Evolutionary conservation across 371 early-diverging fungal species (phyloP), one percentile per base, ranked within the genome.

Genomic region (Phascolomyces articulosus): DNA sequence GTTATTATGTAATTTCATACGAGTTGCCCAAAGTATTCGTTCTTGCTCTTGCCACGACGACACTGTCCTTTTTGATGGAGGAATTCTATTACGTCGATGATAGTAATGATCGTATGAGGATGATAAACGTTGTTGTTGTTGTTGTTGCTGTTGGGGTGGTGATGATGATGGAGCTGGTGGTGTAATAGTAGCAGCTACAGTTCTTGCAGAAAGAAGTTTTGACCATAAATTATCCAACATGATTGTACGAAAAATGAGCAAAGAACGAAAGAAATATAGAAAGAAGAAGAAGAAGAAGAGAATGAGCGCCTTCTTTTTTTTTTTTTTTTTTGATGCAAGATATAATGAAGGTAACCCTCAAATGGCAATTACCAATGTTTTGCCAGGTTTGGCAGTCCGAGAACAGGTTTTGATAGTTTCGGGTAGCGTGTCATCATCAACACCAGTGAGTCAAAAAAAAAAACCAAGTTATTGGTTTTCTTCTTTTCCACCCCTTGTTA

Each of bases 141-240:
- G 59, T 6, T 18, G 60, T 0, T 0, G 41, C 7, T 47, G 60
- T n/a, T 47, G 60, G 2, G 24, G 58, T 18, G 3, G 16, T 7
- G 27, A 47, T 13, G 40, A 29, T 21, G 59, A 18, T 18, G 58
- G 7, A 2, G 24, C 7, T 47, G 60, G 40, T 47, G 60, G 10
- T 59, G 60, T 23, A n/a, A 51, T 57, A 29, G 57, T 40, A 24
- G 57, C 40, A 57, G 23, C 51, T 4, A 51, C 23, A 4, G 51
- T 28, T 51, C 51, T 20, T 11, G 51, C 21, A 20, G 51, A 51
- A n/a, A 51, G 51, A 10, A 51, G 21, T 51, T 51, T 51, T 51
- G 24, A 20, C 51, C 51, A 51, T n/a, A 51, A n/a, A 24, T 51
- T 51, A 24, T 51, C 51, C 23, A 51, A 24, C 51, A 51, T 51